Evolutionary conservation across 2,329 filamentous ascomycete genomes (phyloP).

Genomic region (Cylindrodendrum hubeiense): DNA sequence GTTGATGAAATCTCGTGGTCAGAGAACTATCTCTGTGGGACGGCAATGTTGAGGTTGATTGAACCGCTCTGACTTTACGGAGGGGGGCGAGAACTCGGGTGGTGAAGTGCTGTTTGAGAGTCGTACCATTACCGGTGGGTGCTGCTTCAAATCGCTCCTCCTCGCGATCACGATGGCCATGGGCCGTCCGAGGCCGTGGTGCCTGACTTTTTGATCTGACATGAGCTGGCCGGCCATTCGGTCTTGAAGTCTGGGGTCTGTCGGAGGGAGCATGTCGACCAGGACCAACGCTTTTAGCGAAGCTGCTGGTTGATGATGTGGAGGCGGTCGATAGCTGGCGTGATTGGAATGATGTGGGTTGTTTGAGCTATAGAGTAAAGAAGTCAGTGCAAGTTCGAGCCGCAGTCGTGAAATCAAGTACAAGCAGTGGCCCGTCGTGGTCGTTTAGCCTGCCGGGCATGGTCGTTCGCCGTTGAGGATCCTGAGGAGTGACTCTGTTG

Average conservation of each 20-base stretch:
- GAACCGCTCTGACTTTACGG: conserved; percentile 44
- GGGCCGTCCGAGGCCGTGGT: conserved; percentile 53
- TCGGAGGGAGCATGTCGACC: conserved; percentile 60
- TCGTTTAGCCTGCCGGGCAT: conserved; percentile 12
- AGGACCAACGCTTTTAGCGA: conserved; percentile 69
- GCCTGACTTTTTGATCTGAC: conserved; percentile 56
- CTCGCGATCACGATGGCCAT: conserved; percentile 56
- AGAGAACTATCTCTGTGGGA: conserved; percentile 60
- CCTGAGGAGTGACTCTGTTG: neutral
- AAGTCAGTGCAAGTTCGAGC: conserved; percentile 9
- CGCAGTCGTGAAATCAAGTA: conserved; percentile 31
- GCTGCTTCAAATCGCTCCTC: conserved; percentile 53
- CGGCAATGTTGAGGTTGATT: conserved; percentile 43
- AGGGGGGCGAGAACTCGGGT: conserved; percentile 31
- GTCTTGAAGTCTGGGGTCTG: conserved; percentile 66
- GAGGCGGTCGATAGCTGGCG: conserved; percentile 52
- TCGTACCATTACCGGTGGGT: conserved; percentile 52
- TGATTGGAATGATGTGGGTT: conserved; percentile 45
- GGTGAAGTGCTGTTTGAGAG: conserved; percentile 23
- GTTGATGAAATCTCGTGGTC: conserved; percentile 50
- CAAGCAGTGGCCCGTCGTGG: conserved; percentile 24
- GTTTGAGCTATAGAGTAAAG: conserved; percentile 48
- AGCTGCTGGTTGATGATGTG: conserved; percentile 54
- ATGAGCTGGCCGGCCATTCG: conserved; percentile 60
- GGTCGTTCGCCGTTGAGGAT: conserved; percentile 6